These are phyloP conservation scores for Lanmaoa pseudosensibilis DNA, from an alignment of 768 basidiomycete genomes.

Conservation along the genomic window DNA sequence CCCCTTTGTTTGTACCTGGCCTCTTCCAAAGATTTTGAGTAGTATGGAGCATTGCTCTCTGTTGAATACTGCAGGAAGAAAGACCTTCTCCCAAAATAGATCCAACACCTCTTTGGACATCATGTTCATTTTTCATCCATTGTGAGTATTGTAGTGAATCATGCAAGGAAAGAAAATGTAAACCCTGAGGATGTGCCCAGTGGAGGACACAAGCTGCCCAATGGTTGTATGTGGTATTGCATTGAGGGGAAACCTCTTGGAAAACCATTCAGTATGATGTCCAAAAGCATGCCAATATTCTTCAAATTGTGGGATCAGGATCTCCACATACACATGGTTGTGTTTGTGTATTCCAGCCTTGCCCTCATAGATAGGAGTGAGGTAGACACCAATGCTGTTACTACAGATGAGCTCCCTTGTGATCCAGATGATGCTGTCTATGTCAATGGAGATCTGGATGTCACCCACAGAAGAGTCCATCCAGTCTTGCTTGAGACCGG, in stretches of 20 bases:
- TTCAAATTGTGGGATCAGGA: slow-evolving; percentile 11
- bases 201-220: not conserved
- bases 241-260: slow-evolving; percentile 5
- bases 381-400: not conserved
- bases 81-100: slow-evolving; percentile 2
- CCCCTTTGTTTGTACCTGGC: slow-evolving; percentile 1
- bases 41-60: not conserved
- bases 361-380: not conserved
- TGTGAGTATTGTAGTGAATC: not conserved
- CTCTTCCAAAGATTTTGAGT: not conserved
- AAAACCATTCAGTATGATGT: not conserved
- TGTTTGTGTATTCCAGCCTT: slow-evolving; percentile 7
- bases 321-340: slow-evolving; percentile 17
- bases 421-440: slow-evolving; percentile 8
- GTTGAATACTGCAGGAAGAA: not conserved
- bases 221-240: slow-evolving; percentile 7
- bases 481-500: too few relatives aligned
- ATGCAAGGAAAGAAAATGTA: slow-evolving; percentile 13
- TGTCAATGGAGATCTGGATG: not conserved
- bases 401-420: not conserved
- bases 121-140: not conserved
- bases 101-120: slow-evolving; percentile 8
- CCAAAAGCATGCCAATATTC: not conserved
- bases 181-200: not conserved
- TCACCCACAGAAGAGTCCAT: too few relatives aligned